These are phyloP conservation scores for Talaromyces sp. DNA, from an alignment of 2,329 filamentous ascomycete species.

Conservation along the genomic window DNA sequence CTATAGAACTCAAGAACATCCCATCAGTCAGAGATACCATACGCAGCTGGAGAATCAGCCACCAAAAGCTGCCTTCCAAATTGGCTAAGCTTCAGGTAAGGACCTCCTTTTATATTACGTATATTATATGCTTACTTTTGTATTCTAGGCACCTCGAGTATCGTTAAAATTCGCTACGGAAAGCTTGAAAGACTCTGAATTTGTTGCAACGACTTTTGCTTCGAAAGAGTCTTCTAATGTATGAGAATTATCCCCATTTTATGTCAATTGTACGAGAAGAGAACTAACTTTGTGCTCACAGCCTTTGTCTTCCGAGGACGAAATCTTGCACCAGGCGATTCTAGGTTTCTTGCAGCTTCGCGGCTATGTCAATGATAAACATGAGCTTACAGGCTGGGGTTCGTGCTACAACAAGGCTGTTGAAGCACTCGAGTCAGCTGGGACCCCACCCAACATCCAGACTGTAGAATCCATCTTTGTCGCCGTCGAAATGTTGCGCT, in stretches of 20 bases:
- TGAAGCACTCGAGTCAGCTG: slow-evolving; percentile 15
- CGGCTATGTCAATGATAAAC: slow-evolving; percentile 72
- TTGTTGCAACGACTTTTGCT: slow-evolving; percentile 63
- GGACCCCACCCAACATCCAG: background rate
- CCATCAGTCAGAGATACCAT: slow-evolving; percentile 51
- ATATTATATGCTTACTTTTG: background rate
- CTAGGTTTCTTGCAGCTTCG: slow-evolving; percentile 89
- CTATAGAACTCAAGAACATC: slow-evolving; percentile 58
- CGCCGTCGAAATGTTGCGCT: slow-evolving; percentile 76
- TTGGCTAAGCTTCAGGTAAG: slow-evolving; percentile 28
- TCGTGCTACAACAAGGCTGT: slow-evolving; percentile 69
- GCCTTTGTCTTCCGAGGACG: slow-evolving; percentile 58
- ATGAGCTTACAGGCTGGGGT: slow-evolving; percentile 80
- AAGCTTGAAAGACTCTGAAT: slow-evolving; percentile 63
- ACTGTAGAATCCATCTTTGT: slow-evolving; percentile 65
- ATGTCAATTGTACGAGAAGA: background rate
- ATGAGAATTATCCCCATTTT: slow-evolving; percentile 7
- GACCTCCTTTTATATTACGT: background rate
- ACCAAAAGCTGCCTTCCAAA: slow-evolving; percentile 45
- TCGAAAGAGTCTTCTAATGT: slow-evolving; percentile 45
- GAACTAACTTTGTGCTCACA: slow-evolving; percentile 19
- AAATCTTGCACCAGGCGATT: slow-evolving; percentile 68
- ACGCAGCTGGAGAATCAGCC: slow-evolving; percentile 67
- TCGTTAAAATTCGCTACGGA: slow-evolving; percentile 47
- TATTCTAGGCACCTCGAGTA: slow-evolving; percentile 19